phyloP scores from a whole-genome alignment of 2,329 filamentous ascomycete genomes.

The Neofusicoccum cordaticola region DNA sequence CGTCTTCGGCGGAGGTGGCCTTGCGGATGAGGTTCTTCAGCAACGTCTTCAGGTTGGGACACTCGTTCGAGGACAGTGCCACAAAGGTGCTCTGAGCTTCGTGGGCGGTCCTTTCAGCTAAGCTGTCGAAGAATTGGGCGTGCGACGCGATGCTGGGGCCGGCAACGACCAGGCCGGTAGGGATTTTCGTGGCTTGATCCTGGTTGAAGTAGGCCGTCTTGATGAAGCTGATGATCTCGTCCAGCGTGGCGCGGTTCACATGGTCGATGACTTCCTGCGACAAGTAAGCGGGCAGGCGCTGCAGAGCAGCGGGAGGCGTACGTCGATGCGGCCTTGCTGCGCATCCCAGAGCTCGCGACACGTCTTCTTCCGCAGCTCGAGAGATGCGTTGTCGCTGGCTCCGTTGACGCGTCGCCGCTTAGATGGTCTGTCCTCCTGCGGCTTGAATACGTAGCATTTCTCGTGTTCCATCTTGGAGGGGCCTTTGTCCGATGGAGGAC shows the following conservation, averaged over 20 bases:
- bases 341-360: slow-evolving; percentile 64
- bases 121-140: slow-evolving; percentile 64
- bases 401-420: slow-evolving; percentile 41
- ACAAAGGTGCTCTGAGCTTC: slow-evolving; percentile 55
- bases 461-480: slow-evolving; percentile 45
- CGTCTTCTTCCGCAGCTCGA: slow-evolving; percentile 53
- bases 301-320: slow-evolving; percentile 27
- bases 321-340: slow-evolving; percentile 63
- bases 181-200: slow-evolving; percentile 50
- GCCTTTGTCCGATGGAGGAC: not conserved
- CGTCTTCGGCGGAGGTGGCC: slow-evolving; percentile 55
- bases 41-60: slow-evolving; percentile 68
- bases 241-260: slow-evolving; percentile 39
- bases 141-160: slow-evolving; percentile 77
- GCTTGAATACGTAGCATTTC: slow-evolving; percentile 47
- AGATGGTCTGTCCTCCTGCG: slow-evolving; percentile 34
- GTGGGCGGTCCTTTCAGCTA: slow-evolving; percentile 19
- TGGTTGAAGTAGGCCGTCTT: slow-evolving; percentile 26
- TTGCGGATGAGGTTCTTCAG: slow-evolving; percentile 72
- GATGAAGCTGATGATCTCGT: slow-evolving; percentile 40
- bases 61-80: slow-evolving; percentile 66
- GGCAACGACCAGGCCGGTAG: slow-evolving; percentile 70
- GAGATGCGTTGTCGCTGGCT: slow-evolving; percentile 32
- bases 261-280: slow-evolving; percentile 37
- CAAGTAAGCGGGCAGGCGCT: not conserved